Percentiles rank a stretch among this genome's conserved stretches.
phyloP scores from a whole-genome alignment of 371 early-diverging fungal genomes.

The Mortierella sp. region DNA sequence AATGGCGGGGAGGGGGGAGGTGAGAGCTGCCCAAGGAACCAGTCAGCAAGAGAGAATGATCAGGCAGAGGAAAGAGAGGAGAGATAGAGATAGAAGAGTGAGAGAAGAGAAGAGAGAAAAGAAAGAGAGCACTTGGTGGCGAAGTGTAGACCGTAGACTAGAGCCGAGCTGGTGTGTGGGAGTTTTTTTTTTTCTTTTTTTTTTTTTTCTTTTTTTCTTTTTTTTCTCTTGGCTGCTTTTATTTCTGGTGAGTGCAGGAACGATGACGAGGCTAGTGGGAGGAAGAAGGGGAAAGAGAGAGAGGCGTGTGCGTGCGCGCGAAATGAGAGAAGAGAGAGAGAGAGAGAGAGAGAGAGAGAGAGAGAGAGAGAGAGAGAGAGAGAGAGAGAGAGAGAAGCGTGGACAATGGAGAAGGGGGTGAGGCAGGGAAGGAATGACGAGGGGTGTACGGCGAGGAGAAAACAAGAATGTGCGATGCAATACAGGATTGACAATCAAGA shows the following conservation, averaged over 20 bases:
- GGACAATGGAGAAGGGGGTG: neutral
- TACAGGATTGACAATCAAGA: neutral
- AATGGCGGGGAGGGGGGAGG: conserved; percentile 10
- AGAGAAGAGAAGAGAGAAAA: conserved; percentile 5
- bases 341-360: neutral
- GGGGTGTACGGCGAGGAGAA: too few relatives aligned
- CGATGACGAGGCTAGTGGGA: neutral
- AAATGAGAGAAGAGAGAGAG: neutral
- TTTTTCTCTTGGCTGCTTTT: too few relatives aligned
- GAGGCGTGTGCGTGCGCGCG: neutral
- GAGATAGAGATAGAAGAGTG: neutral
- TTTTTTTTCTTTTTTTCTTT: neutral
- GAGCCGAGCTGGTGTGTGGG: neutral
- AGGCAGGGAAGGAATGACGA: too few relatives aligned
- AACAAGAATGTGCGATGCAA: too few relatives aligned
- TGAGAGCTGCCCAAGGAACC: neutral
- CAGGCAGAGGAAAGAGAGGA: neutral
- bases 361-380: neutral
- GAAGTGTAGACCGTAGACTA: neutral
- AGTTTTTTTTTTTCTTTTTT: neutral
- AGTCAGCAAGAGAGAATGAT: neutral
- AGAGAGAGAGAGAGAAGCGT: neutral
- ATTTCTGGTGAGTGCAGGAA: too few relatives aligned
- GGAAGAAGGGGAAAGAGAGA: neutral
- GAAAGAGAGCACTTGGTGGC: neutral